Evolutionary conservation across 2,329 filamentous ascomycete genomes (phyloP).

Genomic region (Calonectria ilicicola): DNA sequence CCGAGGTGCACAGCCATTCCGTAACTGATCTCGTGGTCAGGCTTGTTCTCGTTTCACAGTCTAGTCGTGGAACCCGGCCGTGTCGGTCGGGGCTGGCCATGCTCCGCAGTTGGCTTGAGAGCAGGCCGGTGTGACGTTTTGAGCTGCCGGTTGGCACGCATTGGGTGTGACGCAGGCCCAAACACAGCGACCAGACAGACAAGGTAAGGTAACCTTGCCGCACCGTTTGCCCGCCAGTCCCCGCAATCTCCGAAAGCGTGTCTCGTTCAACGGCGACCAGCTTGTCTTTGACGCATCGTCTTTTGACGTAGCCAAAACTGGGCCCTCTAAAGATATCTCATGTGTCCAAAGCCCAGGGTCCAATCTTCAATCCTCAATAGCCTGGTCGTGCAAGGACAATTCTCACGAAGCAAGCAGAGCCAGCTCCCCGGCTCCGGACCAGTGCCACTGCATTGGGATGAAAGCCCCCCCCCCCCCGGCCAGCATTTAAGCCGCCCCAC

Average conservation of each 20-base stretch:
- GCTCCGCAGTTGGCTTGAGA: not conserved
- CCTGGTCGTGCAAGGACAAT: not conserved
- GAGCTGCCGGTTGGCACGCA: not conserved
- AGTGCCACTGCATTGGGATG: constrained; percentile 2
- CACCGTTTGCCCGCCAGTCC: not conserved
- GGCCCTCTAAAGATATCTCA: not conserved
- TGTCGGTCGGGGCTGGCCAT: constrained; percentile 4
- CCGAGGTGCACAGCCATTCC: not conserved
- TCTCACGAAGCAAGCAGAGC: not conserved
- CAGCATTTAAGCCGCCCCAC: constrained; percentile 4
- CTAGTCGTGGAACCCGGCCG: not conserved
- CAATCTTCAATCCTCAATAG: not conserved
- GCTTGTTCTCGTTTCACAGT: not conserved
- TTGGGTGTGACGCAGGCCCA: constrained; percentile 1
- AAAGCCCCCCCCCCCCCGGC: constrained; percentile 8
- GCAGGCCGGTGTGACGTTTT: constrained; percentile 16
- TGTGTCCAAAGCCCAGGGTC: not conserved
- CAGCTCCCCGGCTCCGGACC: constrained; percentile 16
- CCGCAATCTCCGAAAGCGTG: not conserved
- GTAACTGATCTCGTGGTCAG: not conserved
- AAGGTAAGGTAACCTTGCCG: not conserved
- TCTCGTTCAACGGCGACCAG: not conserved
- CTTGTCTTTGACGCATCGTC: not conserved
- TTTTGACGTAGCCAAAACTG: not conserved
- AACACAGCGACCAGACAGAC: not conserved